Evolutionary conservation across 2,329 filamentous ascomycete genomes (phyloP).

Genomic region (Botrytis cinerea): DNA sequence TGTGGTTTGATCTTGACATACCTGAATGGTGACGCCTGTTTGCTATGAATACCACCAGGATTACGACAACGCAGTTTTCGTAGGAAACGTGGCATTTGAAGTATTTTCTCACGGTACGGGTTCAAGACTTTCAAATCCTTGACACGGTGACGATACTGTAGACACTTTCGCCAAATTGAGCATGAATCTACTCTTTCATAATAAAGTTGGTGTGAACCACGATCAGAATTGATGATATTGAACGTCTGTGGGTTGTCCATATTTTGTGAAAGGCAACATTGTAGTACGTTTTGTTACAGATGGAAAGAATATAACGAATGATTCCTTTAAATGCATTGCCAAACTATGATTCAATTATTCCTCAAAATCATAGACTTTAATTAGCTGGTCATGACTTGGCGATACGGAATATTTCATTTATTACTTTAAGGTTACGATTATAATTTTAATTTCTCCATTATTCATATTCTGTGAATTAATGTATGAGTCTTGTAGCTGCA

Average conservation of each 20-base stretch:
- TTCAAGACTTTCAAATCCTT: conserved; percentile 1
- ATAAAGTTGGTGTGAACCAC: neutral
- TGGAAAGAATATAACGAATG: too few species aligned
- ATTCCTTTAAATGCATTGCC: neutral
- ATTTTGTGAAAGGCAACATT: neutral
- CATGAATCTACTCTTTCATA: neutral
- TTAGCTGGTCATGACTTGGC: neutral
- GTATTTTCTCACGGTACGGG: neutral
- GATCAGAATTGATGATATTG: neutral
- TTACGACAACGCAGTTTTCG: neutral
- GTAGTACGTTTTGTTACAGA: neutral
- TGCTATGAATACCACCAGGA: neutral
- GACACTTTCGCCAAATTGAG: conserved; percentile 2
- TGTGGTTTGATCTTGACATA: neutral
- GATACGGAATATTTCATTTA: neutral
- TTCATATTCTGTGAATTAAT: neutral
- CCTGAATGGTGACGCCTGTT: neutral
- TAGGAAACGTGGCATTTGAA: neutral
- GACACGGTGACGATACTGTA: conserved; percentile 7
- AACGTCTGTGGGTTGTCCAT: neutral
- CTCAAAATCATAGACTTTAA: neutral
- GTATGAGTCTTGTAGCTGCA: neutral
- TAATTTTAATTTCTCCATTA: neutral
- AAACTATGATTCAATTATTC: neutral
- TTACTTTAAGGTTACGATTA: neutral